A percentile compares a stretch with the other conserved stretches of the same genome.
Conservation (phyloP, 805 yeast species). For the Yamadazyma insecticola region DNA sequence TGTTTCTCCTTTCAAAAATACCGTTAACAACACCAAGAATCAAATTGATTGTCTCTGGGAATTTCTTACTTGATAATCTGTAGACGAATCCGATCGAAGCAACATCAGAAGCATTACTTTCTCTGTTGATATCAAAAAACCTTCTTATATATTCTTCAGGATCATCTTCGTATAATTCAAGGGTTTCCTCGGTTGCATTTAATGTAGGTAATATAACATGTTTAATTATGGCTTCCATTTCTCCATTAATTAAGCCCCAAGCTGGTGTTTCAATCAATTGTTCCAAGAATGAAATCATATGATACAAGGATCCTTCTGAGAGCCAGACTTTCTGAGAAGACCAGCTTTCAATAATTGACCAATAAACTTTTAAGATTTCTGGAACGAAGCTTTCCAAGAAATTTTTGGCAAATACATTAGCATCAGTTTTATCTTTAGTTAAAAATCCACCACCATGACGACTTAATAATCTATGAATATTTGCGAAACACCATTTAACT, state of each 20-base stretch:
- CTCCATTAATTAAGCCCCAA: conserved; percentile 31
- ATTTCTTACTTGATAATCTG: conserved; percentile 31
- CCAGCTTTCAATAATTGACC: conserved; percentile 41
- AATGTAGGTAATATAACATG: conserved; percentile 40
- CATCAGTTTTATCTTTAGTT: conserved; percentile 25
- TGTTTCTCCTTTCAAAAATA: conserved; percentile 28
- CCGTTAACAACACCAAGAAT: conserved; percentile 30
- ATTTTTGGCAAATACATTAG: conserved; percentile 23
- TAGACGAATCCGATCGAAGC: conserved; percentile 46
- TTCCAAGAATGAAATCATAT: conserved; percentile 40
- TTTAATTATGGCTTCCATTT: conserved; percentile 36
- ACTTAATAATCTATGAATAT: conserved; percentile 34
- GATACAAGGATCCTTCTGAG: conserved; percentile 36
- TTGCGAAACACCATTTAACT: conserved; percentile 43
- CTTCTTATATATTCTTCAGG: conserved; percentile 43
- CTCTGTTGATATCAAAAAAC: conserved; percentile 44
- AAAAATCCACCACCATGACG: conserved; percentile 41
- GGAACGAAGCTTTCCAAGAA: conserved; percentile 39
- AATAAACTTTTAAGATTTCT: conserved; percentile 36
- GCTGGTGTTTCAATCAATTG: conserved; percentile 37
- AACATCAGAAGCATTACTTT: conserved; percentile 44
- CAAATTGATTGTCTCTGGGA: conserved; percentile 32
- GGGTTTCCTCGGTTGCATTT: conserved; percentile 31
- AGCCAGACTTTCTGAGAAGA: conserved; percentile 35
- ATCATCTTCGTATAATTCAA: conserved; percentile 42